Conservation (phyloP, 305 asterid genomes). For the Withania somnifera region DNA sequence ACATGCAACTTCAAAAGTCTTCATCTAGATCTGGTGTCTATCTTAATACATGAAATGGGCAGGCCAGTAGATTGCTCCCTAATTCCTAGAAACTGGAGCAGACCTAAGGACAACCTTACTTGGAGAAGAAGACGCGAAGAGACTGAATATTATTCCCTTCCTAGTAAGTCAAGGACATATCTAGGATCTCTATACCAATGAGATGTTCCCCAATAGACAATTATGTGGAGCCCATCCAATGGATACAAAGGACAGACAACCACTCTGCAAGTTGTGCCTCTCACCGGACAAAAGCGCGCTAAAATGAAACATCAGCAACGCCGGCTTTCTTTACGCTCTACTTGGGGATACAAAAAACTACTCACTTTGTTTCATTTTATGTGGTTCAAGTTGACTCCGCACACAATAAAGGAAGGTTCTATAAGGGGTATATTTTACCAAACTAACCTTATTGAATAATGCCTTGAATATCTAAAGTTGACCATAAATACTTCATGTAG, state of each 20-base stretch:
- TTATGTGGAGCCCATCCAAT: neutral
- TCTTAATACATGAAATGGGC: neutral
- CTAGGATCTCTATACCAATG: neutral
- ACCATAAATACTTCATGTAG: no score
- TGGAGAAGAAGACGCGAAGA: neutral
- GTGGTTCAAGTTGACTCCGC: no score
- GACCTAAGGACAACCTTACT: neutral
- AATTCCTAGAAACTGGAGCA: no score
- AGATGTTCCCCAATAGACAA: neutral
- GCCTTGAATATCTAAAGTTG: no score
- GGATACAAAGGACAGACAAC: neutral
- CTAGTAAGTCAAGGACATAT: neutral
- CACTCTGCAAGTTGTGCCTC: neutral
- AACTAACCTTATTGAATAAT: no score
- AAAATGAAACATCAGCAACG: neutral
- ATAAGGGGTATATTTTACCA: no score
- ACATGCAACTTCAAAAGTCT: neutral
- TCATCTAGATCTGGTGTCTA: neutral
- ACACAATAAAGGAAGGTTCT: no score
- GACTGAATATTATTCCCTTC: neutral
- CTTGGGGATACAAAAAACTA: neutral
- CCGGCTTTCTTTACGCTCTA: neutral
- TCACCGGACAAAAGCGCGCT: neutral
- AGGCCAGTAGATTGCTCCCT: neutral
- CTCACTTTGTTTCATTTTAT: no score